phyloP scores from a whole-genome alignment of 176 grass and related monocot genomes.

The Guadua angustifolia region DNA sequence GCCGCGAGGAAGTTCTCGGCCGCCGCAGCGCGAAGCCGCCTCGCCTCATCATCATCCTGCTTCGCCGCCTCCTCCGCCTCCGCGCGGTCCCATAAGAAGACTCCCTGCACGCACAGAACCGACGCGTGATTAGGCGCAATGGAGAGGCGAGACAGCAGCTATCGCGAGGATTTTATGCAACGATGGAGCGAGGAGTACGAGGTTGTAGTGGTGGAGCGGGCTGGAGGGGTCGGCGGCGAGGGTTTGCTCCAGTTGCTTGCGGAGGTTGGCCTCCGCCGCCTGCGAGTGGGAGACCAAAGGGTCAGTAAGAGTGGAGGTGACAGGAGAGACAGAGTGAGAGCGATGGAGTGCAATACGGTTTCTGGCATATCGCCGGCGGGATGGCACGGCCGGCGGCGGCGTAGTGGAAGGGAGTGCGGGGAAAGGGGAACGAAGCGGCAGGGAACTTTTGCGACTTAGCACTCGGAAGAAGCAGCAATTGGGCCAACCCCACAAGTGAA shows the following conservation, averaged over 20 bases:
- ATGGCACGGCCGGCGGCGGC: slow-evolving; percentile 5
- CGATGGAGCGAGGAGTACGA: slow-evolving; percentile 35
- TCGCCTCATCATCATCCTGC: slow-evolving; percentile 44
- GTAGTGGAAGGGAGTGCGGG: slow-evolving; percentile 2
- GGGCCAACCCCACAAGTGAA: background rate
- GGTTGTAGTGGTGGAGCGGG: slow-evolving; percentile 62
- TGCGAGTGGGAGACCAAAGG: slow-evolving; percentile 30
- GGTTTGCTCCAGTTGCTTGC: slow-evolving; percentile 56
- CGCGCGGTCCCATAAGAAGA: slow-evolving; percentile 65
- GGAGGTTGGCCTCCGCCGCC: slow-evolving; percentile 51
- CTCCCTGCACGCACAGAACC: slow-evolving; percentile 46
- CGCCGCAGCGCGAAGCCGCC: slow-evolving; percentile 51
- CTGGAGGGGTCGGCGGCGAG: slow-evolving; percentile 62
- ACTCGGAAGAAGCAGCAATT: background rate
- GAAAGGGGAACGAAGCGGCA: slow-evolving; percentile 10
- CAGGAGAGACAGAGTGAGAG: background rate
- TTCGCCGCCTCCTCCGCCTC: slow-evolving; percentile 48
- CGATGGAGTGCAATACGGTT: slow-evolving; percentile 34
- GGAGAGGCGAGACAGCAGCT: background rate
- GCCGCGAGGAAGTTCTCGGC: slow-evolving; percentile 77
- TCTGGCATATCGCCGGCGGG: slow-evolving; percentile 47
- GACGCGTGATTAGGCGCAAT: background rate
- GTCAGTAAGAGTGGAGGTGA: slow-evolving; percentile 22
- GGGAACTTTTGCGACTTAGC: background rate
- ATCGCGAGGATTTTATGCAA: background rate